These are phyloP conservation scores for Chlamydomonas urium DNA, from an alignment of 139 green algal species.

Conservation along the genomic window DNA sequence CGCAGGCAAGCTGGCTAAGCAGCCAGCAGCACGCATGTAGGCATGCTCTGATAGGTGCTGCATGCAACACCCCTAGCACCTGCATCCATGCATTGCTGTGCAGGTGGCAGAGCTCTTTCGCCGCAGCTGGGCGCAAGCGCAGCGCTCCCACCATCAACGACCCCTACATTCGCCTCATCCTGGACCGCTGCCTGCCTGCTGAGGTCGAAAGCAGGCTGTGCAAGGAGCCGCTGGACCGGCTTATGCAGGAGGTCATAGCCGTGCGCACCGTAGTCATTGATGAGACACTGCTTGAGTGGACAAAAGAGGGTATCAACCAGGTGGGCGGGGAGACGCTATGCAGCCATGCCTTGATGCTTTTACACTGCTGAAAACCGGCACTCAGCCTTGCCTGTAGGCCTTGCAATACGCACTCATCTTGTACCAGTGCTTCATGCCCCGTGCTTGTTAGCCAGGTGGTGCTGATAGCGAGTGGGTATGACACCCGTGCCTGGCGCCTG, in stretches of 20 bases:
- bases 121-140: conserved; percentile 9
- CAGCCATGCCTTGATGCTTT: background rate
- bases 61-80: too few species aligned
- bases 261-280: conserved; percentile 31
- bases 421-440: background rate
- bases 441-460: conserved; percentile 20
- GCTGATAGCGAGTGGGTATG: conserved; percentile 29
- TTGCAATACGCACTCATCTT: too few species aligned
- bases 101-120: background rate
- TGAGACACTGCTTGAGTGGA: conserved; percentile 29
- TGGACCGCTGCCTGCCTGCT: conserved; percentile 32
- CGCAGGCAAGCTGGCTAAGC: conserved; percentile 9
- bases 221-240: conserved; percentile 28
- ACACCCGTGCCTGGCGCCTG: conserved; percentile 34
- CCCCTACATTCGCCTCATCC: conserved; percentile 31
- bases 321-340: conserved; percentile 1
- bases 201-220: conserved; percentile 28
- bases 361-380: background rate
- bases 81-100: too few species aligned
- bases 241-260: conserved; percentile 24
- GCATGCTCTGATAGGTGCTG: too few species aligned
- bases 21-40: too few species aligned
- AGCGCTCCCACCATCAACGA: conserved; percentile 20
- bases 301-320: conserved; percentile 22
- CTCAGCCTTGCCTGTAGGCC: too few species aligned